Conservation (phyloP, 352 stramenopile species). For the Globisporangium rhizosaccharum region DNA sequence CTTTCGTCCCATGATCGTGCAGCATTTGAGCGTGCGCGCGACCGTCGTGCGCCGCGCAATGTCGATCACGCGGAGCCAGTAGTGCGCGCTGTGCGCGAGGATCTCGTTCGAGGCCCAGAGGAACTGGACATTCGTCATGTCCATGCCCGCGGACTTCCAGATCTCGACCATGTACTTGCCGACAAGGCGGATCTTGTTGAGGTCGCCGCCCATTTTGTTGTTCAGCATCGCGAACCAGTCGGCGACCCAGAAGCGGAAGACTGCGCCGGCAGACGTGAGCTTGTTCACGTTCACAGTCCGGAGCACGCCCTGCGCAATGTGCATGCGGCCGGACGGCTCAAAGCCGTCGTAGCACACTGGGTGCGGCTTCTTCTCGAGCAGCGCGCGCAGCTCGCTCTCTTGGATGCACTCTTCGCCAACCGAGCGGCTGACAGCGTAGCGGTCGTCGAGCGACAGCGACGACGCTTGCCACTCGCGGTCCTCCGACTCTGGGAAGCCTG, state of each 20-base stretch:
- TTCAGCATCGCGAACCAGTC: slow-evolving; percentile 99
- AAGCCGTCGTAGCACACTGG: slow-evolving; percentile 98
- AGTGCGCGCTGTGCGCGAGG: slow-evolving; percentile 83
- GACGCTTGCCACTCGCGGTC: slow-evolving; percentile 73
- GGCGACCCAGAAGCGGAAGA: slow-evolving; percentile 99
- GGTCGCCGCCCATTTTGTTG: slow-evolving; percentile 98
- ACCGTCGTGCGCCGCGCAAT: slow-evolving; percentile 91
- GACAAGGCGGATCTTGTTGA: slow-evolving; percentile 95
- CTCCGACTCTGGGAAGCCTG: slow-evolving; percentile 54
- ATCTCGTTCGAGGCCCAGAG: slow-evolving; percentile 97
- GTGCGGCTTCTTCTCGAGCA: slow-evolving; percentile 88
- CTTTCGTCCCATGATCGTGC: slow-evolving; percentile 98
- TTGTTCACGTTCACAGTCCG: slow-evolving; percentile 97
- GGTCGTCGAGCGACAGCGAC: slow-evolving; percentile 71
- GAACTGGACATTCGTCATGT: slow-evolving; percentile 98
- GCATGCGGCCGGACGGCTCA: slow-evolving; percentile 98
- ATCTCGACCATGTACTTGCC: slow-evolving; percentile 99
- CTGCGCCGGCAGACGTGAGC: slow-evolving; percentile 88
- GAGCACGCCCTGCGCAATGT: slow-evolving; percentile 97
- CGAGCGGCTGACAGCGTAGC: slow-evolving; percentile 70
- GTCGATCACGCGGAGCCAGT: slow-evolving; percentile 94
- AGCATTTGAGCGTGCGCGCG: slow-evolving; percentile 96
- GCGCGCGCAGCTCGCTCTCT: slow-evolving; percentile 77
- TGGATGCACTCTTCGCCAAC: slow-evolving; percentile 93
- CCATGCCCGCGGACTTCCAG: slow-evolving; percentile 99